phyloP scores from a whole-genome alignment of 2,329 filamentous ascomycete species.

The Penicillium sp. region DNA sequence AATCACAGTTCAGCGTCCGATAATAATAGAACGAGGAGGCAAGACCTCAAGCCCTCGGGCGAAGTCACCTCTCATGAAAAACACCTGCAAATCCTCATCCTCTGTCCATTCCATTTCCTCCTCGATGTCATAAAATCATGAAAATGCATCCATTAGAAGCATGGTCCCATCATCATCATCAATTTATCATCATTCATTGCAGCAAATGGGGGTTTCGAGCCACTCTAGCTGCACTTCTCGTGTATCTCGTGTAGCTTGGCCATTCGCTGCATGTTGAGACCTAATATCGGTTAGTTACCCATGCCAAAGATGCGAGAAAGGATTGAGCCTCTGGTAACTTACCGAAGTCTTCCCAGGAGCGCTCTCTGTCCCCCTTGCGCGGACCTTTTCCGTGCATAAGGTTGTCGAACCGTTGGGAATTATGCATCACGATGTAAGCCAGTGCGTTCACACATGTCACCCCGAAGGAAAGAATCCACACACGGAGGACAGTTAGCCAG shows the following conservation, averaged over 20 bases:
- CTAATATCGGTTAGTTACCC: conserved; percentile 55
- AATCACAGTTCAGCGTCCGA: neutral
- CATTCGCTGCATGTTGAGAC: conserved; percentile 84
- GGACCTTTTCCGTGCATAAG: conserved; percentile 87
- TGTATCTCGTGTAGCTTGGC: conserved; percentile 94
- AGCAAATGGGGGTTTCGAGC: neutral
- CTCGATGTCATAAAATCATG: neutral
- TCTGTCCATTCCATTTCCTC: neutral
- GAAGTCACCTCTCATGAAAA: neutral
- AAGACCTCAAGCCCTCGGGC: neutral
- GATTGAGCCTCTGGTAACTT: conserved; percentile 45
- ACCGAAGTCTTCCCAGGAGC: conserved; percentile 86
- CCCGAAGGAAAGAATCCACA: conserved; percentile 90
- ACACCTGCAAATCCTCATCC: neutral
- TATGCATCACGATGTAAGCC: conserved; percentile 81
- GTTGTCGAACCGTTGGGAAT: conserved; percentile 80
- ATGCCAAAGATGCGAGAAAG: neutral
- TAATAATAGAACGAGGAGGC: neutral
- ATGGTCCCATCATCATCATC: neutral
- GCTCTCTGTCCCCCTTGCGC: conserved; percentile 75
- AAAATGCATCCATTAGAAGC: neutral
- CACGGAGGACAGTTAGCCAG: conserved; percentile 77
- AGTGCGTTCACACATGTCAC: conserved; percentile 70
- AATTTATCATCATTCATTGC: neutral
- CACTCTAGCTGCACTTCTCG: conserved; percentile 72